A percentile compares a stretch with the other conserved stretches of the same genome.
phyloP scores from a whole-genome alignment of 1,284 basidiomycete genomes.

The Kwoniella shivajii region DNA sequence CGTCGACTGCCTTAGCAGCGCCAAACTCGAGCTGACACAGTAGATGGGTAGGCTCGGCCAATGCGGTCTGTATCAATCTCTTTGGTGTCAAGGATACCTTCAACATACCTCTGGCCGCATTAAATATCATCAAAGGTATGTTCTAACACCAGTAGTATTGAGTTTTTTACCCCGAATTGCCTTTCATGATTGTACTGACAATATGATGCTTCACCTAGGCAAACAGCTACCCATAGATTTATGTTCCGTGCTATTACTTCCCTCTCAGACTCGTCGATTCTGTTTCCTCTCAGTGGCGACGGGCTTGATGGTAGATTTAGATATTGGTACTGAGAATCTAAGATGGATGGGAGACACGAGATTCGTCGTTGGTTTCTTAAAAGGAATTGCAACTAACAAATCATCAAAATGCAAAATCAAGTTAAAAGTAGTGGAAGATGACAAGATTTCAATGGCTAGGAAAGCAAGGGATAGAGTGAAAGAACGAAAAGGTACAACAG shows the following conservation, averaged over 20 bases:
- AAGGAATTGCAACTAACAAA: conserved; percentile 70
- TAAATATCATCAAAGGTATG: conserved; percentile 87
- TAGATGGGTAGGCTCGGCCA: conserved; percentile 55
- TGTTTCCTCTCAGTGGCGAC: conserved; percentile 87
- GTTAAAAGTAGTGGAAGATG: conserved; percentile 68
- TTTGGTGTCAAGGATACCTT: conserved; percentile 63
- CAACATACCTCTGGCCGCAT: conserved; percentile 70
- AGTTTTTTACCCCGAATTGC: conserved; percentile 1
- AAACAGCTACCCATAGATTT: conserved; percentile 75
- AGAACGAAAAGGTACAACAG: conserved; percentile 9
- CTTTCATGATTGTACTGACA: not conserved
- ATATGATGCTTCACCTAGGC: conserved; percentile 54
- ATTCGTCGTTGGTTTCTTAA: conserved; percentile 80
- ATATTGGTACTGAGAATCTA: conserved; percentile 78
- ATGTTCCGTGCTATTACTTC: conserved; percentile 65
- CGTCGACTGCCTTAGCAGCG: too few species aligned
- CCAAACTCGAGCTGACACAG: too few species aligned
- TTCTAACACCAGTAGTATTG: conserved; percentile 1
- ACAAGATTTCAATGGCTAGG: conserved; percentile 70
- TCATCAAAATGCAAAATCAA: conserved; percentile 70
- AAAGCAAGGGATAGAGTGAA: conserved; percentile 37
- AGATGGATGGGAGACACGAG: conserved; percentile 93
- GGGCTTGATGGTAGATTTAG: conserved; percentile 89
- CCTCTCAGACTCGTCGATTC: conserved; percentile 57
- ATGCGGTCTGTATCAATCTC: conserved; percentile 52